Percentiles rank a stretch among this genome's conserved stretches.
phyloP scores from a whole-genome alignment of 495 filamentous ascomycete species.

The Cercophora newfieldiana region DNA sequence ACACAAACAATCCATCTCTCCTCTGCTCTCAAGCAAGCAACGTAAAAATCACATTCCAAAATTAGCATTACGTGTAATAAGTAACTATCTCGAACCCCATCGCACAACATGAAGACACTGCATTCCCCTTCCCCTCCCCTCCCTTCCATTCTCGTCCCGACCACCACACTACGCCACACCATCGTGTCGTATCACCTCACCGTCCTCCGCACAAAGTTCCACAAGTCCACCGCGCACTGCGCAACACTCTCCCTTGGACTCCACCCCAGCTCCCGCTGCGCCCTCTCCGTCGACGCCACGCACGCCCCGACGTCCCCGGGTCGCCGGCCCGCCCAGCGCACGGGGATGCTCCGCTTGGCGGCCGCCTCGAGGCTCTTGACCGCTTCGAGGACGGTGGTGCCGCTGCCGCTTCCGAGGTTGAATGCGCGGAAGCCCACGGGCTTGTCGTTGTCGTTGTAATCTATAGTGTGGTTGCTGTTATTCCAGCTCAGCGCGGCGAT shows the following conservation, averaged over 20 bases:
- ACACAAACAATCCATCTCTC: no score
- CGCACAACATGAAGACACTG: no score
- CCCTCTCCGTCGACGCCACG: slow-evolving; percentile 30
- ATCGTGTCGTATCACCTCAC: background rate
- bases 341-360: slow-evolving; percentile 22
- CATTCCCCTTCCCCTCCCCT: no score
- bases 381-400: slow-evolving; percentile 55
- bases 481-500: slow-evolving; percentile 53
- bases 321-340: slow-evolving; percentile 23
- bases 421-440: slow-evolving; percentile 45
- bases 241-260: slow-evolving; percentile 24
- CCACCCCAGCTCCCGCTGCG: slow-evolving; percentile 33
- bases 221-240: slow-evolving; percentile 30
- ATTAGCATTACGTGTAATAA: background rate
- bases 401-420: slow-evolving; percentile 54
- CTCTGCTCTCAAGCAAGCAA: no score
- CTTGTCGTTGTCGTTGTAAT: background rate
- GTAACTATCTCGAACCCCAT: background rate
- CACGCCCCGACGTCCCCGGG: slow-evolving; percentile 33
- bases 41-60: background rate
- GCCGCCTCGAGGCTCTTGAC: slow-evolving; percentile 40
- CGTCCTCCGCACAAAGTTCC: slow-evolving; percentile 28
- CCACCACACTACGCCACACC: background rate
- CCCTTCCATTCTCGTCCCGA: background rate
- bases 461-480: background rate